Conservation (phyloP, 345 rosid species). For the Luvunga scandens region DNA sequence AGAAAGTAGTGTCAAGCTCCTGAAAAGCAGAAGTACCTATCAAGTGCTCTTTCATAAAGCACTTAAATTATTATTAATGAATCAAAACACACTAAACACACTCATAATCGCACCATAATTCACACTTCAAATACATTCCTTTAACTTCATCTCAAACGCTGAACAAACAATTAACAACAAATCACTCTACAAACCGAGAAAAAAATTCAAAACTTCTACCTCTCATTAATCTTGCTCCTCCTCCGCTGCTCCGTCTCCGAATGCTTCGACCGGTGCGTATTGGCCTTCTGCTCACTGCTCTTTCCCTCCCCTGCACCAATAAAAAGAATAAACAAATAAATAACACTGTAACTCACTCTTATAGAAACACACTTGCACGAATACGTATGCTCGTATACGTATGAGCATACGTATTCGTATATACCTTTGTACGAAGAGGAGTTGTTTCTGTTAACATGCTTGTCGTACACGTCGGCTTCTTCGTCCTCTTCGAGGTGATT, state of each 20-base stretch:
- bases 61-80: not conserved
- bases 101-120: not conserved
- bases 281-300: conserved; percentile 39
- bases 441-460: conserved; percentile 26
- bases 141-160: not conserved
- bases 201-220: conserved; percentile 25
- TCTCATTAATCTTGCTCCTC: conserved; percentile 83
- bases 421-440: conserved; percentile 44
- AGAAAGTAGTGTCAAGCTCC: not conserved
- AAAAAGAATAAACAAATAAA: not conserved
- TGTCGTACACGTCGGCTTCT: conserved; percentile 52
- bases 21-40: not conserved
- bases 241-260: conserved; percentile 91
- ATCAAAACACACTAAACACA: not conserved
- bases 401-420: not conserved
- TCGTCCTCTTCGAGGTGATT: conserved; percentile 45
- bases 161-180: not conserved
- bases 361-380: not conserved
- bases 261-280: conserved; percentile 58
- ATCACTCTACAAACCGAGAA: not conserved
- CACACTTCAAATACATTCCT: not conserved
- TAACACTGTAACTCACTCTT: not conserved
- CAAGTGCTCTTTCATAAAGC: not conserved
- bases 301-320: conserved; percentile 33
- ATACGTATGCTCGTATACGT: not conserved